Evolutionary conservation across 2,329 filamentous ascomycete genomes (phyloP).

Genomic region (Whalleya microplaca): DNA sequence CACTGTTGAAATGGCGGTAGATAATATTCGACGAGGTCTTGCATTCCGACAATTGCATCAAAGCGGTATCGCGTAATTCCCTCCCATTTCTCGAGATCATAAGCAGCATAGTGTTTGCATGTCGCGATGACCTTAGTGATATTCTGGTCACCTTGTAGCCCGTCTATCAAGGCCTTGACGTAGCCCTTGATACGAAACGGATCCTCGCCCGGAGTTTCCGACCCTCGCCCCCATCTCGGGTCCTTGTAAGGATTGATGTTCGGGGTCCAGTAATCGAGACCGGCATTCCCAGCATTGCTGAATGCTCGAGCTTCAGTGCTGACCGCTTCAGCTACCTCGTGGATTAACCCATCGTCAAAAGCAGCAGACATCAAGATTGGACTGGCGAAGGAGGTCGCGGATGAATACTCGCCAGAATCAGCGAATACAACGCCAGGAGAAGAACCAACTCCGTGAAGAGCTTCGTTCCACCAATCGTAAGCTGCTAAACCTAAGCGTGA

Average conservation of each 20-base stretch:
- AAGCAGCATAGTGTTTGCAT: conserved; percentile 63
- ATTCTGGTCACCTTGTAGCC: conserved; percentile 48
- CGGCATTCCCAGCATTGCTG: conserved; percentile 35
- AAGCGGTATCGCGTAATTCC: conserved; percentile 53
- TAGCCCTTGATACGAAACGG: conserved; percentile 52
- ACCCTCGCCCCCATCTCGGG: conserved; percentile 33
- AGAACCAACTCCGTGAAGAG: conserved; percentile 62
- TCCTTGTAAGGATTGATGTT: conserved; percentile 37
- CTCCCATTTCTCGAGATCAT: conserved; percentile 56
- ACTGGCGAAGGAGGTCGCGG: conserved; percentile 38
- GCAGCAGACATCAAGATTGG: conserved; percentile 39
- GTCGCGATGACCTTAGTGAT: conserved; percentile 53
- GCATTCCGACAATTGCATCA: conserved; percentile 58
- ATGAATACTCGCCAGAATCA: conserved; percentile 29
- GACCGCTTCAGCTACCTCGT: conserved; percentile 31
- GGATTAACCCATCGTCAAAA: conserved; percentile 39
- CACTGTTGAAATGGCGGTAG: conserved; percentile 68
- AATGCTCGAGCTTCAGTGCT: conserved; percentile 40
- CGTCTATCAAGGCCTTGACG: conserved; percentile 55
- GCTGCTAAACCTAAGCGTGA: conserved; percentile 58
- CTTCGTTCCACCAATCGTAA: conserved; percentile 67
- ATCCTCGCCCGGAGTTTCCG: conserved; percentile 37
- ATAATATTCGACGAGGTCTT: conserved; percentile 71
- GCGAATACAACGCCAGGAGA: conserved; percentile 48
- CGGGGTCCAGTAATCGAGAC: conserved; percentile 35